A percentile compares a stretch with the other conserved stretches of the same genome.
Evolutionary conservation across 2,329 filamentous ascomycete species (phyloP).

Genomic region (Chrysosphaeria jannelii): DNA sequence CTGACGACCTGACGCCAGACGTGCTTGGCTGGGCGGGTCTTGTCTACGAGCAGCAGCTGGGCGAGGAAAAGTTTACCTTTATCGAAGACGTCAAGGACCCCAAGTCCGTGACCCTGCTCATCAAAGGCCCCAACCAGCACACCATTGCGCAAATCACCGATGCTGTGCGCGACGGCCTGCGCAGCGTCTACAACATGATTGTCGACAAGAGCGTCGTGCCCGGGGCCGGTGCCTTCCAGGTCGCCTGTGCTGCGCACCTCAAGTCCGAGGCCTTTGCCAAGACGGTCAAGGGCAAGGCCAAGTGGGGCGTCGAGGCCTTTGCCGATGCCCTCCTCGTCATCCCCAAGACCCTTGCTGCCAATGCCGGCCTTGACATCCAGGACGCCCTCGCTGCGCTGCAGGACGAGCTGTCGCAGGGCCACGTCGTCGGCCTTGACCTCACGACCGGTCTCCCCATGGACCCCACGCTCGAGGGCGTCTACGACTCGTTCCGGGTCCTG

Average conservation of each 20-base stretch:
- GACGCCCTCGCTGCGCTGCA: slow-evolving; percentile 69
- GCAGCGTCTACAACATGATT: slow-evolving; percentile 98
- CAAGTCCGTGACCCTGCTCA: slow-evolving; percentile 88
- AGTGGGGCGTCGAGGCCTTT: slow-evolving; percentile 84
- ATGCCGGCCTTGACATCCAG: slow-evolving; percentile 88
- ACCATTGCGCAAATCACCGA: slow-evolving; percentile 94
- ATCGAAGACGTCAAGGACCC: slow-evolving; percentile 96
- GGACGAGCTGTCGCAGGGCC: slow-evolving; percentile 60
- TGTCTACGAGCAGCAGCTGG: slow-evolving; percentile 90
- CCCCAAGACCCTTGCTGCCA: slow-evolving; percentile 88
- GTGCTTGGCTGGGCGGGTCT: slow-evolving; percentile 84
- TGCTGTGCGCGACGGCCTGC: slow-evolving; percentile 75
- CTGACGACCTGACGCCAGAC: slow-evolving; percentile 69
- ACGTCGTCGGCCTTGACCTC: slow-evolving; percentile 63
- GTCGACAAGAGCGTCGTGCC: slow-evolving; percentile 92
- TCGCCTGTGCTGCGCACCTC: slow-evolving; percentile 68
- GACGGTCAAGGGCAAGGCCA: slow-evolving; percentile 90
- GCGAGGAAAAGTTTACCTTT: slow-evolving; percentile 98
- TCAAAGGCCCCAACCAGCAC: slow-evolving; percentile 92
- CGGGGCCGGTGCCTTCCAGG: slow-evolving; percentile 82
- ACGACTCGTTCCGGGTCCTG: slow-evolving; percentile 84
- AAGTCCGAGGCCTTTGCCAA: slow-evolving; percentile 65
- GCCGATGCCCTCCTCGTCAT: slow-evolving; percentile 85
- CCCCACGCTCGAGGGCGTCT: slow-evolving; percentile 71
- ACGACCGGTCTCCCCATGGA: slow-evolving; percentile 83